Conservation (phyloP, 2,329 filamentous ascomycete species). For the Neocatenulostroma microsporum region DNA sequence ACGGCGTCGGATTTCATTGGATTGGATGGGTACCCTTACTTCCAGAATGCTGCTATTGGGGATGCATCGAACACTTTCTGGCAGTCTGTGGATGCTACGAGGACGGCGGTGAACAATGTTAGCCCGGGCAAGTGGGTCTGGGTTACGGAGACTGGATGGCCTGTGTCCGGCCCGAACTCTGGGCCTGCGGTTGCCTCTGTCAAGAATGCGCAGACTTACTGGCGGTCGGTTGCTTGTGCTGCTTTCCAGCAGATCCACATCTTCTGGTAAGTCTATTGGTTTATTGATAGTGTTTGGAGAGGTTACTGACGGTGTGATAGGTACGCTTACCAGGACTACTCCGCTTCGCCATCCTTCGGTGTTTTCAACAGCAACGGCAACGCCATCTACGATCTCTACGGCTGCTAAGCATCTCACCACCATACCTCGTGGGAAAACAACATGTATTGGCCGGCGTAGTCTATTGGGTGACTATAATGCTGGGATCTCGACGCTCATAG, state of each 20-base stretch:
- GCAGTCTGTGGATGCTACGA: slow-evolving; percentile 29
- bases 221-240: slow-evolving; percentile 54
- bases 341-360: slow-evolving; percentile 33
- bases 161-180: slow-evolving; percentile 46
- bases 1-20: slow-evolving; percentile 58
- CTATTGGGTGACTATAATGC: no score
- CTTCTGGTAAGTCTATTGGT: slow-evolving; percentile 10
- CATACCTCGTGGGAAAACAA: no score
- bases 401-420: no score
- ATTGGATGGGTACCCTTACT: slow-evolving; percentile 60
- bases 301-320: slow-evolving; percentile 44
- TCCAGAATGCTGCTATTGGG: slow-evolving; percentile 52
- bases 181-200: slow-evolving; percentile 49
- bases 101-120: slow-evolving; percentile 39
- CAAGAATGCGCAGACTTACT: slow-evolving; percentile 57
- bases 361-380: slow-evolving; percentile 30
- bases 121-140: slow-evolving; percentile 19
- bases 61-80: slow-evolving; percentile 50
- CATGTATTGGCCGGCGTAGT: no score
- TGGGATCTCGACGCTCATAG: no score
- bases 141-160: slow-evolving; percentile 56
- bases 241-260: slow-evolving; percentile 40
- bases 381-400: slow-evolving; percentile 23
- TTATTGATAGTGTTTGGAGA: slow-evolving; percentile 24
- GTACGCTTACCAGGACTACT: slow-evolving; percentile 52